Base-by-base conservation (phyloP, 1,139 yeast genomes). In the Arxiozyma slooffiae region DNA sequence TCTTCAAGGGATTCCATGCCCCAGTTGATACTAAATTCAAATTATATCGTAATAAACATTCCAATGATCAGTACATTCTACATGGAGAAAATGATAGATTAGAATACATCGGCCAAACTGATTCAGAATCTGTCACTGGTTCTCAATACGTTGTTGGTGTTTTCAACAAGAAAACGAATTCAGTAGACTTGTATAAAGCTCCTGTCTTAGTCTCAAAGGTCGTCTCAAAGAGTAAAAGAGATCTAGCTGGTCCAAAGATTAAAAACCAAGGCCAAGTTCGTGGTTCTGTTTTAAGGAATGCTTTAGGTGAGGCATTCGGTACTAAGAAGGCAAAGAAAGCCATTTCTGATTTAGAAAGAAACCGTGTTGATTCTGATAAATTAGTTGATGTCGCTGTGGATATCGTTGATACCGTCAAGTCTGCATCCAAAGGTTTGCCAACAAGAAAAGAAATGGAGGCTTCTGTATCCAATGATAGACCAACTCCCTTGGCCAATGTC, bases 271-370 rank as follows among this genome's bases (percentile, higher is more conserved):
- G 71, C 38, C 81, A 82, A 54, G 73, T 75, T 16, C 75, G 81
- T 61, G 71, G 73, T 58, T 68, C 74, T 41, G 72, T 74, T 16
- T 87, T 85, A 69, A 78, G 96, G 66, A 85, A 79, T 56, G 86
- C 87, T 3, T 76, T 92, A 62, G 98, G 98, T 64, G 92, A 88
- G 69, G 94, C 95, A 1, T 92, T 92, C 60, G 99, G 99, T 77
- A 90, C 98, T 54, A 88, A 87, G 71, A 90, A 83, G 71, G 97
- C 97, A 54, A 90, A 88, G 71, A 85, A 87, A 62, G 95, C 96
- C 39, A 86, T 94, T 64, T 74, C 79, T 48, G 90, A 84, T 66
- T 69, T 81, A 63, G 94, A 84, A 64, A 80, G 85, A 68, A 92
- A 92, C 70, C 78, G 85, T 63, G 82, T 92, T 64, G 97, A 92